Conservation (phyloP, 176 grass and related monocot genomes). For the Alopecurus myosuroides region DNA sequence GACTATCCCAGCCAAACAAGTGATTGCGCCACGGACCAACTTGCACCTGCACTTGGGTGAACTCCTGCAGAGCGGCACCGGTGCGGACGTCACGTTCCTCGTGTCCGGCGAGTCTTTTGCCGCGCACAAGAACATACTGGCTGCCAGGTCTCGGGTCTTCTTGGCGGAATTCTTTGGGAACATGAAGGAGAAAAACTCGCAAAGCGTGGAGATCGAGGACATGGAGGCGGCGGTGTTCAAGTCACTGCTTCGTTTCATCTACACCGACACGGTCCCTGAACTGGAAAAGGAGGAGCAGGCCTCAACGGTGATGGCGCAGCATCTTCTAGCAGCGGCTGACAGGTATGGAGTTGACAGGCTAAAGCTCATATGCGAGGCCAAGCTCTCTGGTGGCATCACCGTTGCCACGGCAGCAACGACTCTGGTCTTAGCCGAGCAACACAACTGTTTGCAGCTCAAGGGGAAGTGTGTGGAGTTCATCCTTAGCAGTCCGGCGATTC, state of each 20-base stretch:
- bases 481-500: neutral
- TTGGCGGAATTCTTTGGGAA: neutral
- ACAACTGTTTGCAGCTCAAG: constrained; percentile 43
- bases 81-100: too few relatives aligned
- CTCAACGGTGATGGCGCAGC: neutral
- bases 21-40: too few relatives aligned
- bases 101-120: too few relatives aligned
- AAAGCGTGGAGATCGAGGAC: neutral
- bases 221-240: constrained; percentile 15
- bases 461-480: constrained; percentile 38
- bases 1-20: too few relatives aligned
- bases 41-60: too few relatives aligned
- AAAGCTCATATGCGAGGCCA: constrained; percentile 33
- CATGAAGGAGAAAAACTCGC: neutral
- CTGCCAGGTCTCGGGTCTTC: neutral
- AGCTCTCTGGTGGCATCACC: neutral
- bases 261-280: constrained; percentile 28
- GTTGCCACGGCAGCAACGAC: constrained; percentile 28
- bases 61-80: too few relatives aligned
- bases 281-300: neutral
- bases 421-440: constrained; percentile 33
- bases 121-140: neutral
- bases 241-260: constrained; percentile 44
- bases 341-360: constrained; percentile 33
- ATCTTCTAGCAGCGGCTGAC: constrained; percentile 38